Evolutionary conservation across 2,329 filamentous ascomycete genomes (phyloP).

Genomic region (Colletotrichum sp.): DNA sequence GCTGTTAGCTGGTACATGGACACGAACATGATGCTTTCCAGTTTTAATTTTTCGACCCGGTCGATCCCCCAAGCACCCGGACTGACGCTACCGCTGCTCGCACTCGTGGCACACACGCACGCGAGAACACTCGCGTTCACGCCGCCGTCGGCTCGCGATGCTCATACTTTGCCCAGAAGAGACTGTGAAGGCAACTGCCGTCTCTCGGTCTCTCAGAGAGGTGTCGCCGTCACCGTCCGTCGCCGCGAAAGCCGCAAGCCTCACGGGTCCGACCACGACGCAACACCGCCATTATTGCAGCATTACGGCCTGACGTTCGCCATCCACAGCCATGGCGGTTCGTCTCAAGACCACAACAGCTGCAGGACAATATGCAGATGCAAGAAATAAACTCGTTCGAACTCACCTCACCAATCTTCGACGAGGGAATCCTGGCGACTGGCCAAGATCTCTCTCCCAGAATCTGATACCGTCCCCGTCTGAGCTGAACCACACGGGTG

Average conservation of each 20-base stretch:
- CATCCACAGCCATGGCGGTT: not conserved
- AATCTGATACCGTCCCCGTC: slow-evolving; percentile 11
- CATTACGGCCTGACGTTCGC: not conserved
- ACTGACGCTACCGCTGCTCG: not conserved
- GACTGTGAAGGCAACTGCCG: not conserved
- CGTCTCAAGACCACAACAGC: slow-evolving; percentile 2
- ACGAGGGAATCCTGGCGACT: slow-evolving; percentile 7
- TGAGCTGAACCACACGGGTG: slow-evolving; percentile 3
- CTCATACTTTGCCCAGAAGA: not conserved
- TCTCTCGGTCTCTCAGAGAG: not conserved
- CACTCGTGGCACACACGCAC: not conserved
- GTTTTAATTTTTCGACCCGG: not conserved
- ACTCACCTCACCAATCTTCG: not conserved
- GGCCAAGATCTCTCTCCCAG: not conserved
- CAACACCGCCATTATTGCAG: not conserved
- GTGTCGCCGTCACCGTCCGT: not conserved
- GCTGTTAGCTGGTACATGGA: not conserved
- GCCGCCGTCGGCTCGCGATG: not conserved
- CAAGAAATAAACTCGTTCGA: slow-evolving; percentile 6
- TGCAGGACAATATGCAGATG: not conserved
- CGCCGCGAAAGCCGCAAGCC: not conserved
- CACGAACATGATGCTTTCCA: not conserved
- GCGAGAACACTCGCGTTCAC: not conserved
- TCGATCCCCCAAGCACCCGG: slow-evolving; percentile 3
- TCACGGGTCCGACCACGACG: not conserved